These are phyloP conservation scores for Chaetomium cochliodes DNA, from an alignment of 495 filamentous ascomycete genomes.

Conservation along the genomic window DNA sequence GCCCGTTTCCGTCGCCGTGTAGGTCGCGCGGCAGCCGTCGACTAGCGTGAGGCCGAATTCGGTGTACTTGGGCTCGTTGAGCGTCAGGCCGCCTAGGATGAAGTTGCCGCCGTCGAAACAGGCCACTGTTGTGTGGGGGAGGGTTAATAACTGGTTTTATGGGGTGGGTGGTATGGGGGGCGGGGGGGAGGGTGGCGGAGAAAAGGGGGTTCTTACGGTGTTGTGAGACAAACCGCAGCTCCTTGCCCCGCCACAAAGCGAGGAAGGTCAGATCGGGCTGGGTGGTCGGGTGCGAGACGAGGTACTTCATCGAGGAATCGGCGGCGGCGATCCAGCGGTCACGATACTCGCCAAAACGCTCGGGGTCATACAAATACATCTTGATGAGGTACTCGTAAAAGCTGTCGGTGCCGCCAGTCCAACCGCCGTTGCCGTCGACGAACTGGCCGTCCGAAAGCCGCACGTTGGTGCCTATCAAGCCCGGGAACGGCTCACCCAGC, in stretches of 20 bases:
- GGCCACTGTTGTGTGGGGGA: constrained; percentile 46
- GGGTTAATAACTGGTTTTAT: not conserved
- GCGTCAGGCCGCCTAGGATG: constrained; percentile 74
- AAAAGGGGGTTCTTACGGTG: constrained; percentile 47
- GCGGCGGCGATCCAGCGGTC: constrained; percentile 77
- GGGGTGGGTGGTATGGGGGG: not conserved
- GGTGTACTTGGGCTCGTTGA: constrained; percentile 61
- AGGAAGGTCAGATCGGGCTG: constrained; percentile 76
- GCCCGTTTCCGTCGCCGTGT: constrained; percentile 61
- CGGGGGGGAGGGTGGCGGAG: not conserved
- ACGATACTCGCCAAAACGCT: constrained; percentile 60
- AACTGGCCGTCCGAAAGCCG: constrained; percentile 65
- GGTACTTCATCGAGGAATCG: constrained; percentile 70
- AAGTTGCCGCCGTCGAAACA: constrained; percentile 89
- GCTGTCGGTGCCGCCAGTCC: constrained; percentile 77
- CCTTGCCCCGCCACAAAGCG: constrained; percentile 57
- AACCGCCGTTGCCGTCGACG: constrained; percentile 64
- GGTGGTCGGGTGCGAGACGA: constrained; percentile 67
- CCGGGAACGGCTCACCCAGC: constrained; percentile 69
- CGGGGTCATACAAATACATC: constrained; percentile 81
- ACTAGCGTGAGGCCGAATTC: constrained; percentile 76
- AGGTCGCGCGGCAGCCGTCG: constrained; percentile 71
- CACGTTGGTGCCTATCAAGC: constrained; percentile 70
- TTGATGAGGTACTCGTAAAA: constrained; percentile 95
- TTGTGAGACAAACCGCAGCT: constrained; percentile 53